A percentile compares a stretch with the other conserved stretches of the same genome.
Evolutionary conservation across 2,329 filamentous ascomycete genomes (phyloP).

Genomic region (Neoarthrinium moseri): DNA sequence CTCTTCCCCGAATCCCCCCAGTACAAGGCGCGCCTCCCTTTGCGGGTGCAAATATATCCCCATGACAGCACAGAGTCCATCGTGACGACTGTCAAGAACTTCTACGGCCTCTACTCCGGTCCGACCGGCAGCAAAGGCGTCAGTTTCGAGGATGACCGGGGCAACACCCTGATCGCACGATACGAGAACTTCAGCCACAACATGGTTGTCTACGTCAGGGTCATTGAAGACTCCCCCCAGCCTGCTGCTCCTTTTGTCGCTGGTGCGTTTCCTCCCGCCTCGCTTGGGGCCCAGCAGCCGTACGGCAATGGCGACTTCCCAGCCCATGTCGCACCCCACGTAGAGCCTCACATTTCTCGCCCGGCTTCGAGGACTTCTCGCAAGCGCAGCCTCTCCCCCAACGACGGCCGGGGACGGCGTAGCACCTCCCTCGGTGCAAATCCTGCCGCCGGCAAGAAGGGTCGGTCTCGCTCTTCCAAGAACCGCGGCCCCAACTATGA

Average conservation of each 20-base stretch:
- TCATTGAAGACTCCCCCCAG: slow-evolving; percentile 62
- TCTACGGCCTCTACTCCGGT: slow-evolving; percentile 90
- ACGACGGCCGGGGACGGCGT: slow-evolving; percentile 66
- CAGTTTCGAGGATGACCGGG: slow-evolving; percentile 89
- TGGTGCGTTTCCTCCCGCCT: slow-evolving; percentile 49
- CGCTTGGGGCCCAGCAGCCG: slow-evolving; percentile 52
- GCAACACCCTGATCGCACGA: slow-evolving; percentile 87
- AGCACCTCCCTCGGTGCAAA: slow-evolving; percentile 69
- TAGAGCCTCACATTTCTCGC: slow-evolving; percentile 62
- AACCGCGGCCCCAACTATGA: slow-evolving; percentile 64
- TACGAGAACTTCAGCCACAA: slow-evolving; percentile 94
- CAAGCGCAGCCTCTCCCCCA: slow-evolving; percentile 77
- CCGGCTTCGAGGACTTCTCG: slow-evolving; percentile 69
- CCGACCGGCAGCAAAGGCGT: slow-evolving; percentile 71
- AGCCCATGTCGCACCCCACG: slow-evolving; percentile 43
- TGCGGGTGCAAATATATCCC: slow-evolving; percentile 87
- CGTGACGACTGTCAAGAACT: slow-evolving; percentile 97
- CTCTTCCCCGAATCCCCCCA: slow-evolving; percentile 67
- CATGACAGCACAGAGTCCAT: slow-evolving; percentile 98
- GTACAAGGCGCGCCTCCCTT: slow-evolving; percentile 73
- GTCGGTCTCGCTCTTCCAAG: slow-evolving; percentile 67
- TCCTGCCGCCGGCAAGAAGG: slow-evolving; percentile 56
- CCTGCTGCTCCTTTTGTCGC: slow-evolving; percentile 48
- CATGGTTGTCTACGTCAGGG: slow-evolving; percentile 91
- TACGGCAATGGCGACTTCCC: slow-evolving; percentile 54